A percentile compares a stretch with the other conserved stretches of the same genome.
phyloP scores from a whole-genome alignment of 176 grass and related monocot species.

The Eleusine coracana region DNA sequence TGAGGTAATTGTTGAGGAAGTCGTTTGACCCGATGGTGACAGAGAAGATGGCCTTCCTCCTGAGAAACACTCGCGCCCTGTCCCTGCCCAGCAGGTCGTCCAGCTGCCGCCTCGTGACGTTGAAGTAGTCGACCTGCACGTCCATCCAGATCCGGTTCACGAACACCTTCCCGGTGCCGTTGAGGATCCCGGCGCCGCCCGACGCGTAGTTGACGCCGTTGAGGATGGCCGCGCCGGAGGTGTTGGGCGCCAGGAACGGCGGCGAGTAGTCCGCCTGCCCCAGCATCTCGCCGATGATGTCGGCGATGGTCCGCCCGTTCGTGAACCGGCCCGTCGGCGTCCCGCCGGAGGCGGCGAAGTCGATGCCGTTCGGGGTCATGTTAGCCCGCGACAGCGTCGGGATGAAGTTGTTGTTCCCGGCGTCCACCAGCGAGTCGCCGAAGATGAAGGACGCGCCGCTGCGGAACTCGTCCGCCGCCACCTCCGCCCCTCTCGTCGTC shows the following conservation, averaged over 20 bases:
- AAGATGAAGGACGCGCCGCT: conserved; percentile 87
- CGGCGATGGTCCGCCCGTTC: conserved; percentile 90
- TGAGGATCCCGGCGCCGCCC: conserved; percentile 85
- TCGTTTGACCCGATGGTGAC: conserved; percentile 88
- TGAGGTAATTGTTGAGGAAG: conserved; percentile 97
- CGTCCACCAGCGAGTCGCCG: conserved; percentile 90
- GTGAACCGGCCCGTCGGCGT: conserved; percentile 88
- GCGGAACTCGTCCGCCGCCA: conserved; percentile 29
- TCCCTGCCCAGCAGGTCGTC: conserved; percentile 59
- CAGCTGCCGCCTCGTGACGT: conserved; percentile 62
- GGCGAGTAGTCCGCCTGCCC: conserved; percentile 72
- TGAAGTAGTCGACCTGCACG: conserved; percentile 94
- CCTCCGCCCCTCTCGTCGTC: not conserved
- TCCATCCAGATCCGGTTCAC: conserved; percentile 92
- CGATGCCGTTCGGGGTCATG: conserved; percentile 87
- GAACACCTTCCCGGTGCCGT: conserved; percentile 71
- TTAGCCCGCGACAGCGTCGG: conserved; percentile 77
- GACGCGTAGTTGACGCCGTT: conserved; percentile 96
- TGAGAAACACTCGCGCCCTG: conserved; percentile 48
- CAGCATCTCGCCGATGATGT: conserved; percentile 88
- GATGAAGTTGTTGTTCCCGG: conserved; percentile 96
- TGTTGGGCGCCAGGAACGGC: conserved; percentile 80
- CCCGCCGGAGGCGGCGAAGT: conserved; percentile 83
- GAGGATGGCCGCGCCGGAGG: conserved; percentile 58
- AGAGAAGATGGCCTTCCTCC: conserved; percentile 74